Percentiles rank a stretch among this genome's conserved stretches.
phyloP scores from a whole-genome alignment of 352 stramenopile genomes.

The Pythium phragmitis region DNA sequence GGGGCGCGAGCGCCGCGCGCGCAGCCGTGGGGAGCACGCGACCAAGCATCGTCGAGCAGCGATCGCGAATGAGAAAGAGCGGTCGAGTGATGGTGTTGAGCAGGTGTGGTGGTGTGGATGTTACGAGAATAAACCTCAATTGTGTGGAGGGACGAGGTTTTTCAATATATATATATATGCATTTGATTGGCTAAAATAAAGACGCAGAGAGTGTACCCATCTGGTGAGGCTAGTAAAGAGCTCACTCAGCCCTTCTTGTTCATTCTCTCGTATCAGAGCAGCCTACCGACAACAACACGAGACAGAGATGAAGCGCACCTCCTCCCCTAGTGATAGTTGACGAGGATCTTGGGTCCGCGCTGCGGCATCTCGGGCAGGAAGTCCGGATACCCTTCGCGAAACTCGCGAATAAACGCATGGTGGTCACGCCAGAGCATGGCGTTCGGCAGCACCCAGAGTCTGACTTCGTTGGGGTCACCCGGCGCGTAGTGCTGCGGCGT shows the following conservation, averaged over 20 bases:
- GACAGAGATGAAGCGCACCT: too few species aligned
- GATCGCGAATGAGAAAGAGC: background rate
- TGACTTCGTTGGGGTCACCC: conserved; percentile 1
- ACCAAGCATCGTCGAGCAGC: conserved; percentile 23
- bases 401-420: conserved; percentile 8
- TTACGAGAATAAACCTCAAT: conserved; percentile 22
- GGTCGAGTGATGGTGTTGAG: background rate
- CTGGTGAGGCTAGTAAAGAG: background rate
- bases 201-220: background rate
- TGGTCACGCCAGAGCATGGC: conserved; percentile 7
- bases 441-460: conserved; percentile 7
- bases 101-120: conserved; percentile 7
- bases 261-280: too few species aligned
- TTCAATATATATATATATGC: background rate
- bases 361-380: background rate
- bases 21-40: conserved; percentile 29
- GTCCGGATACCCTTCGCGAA: background rate
- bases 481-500: conserved; percentile 1
- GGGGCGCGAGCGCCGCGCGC: conserved; percentile 29
- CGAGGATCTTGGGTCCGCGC: conserved; percentile 1
- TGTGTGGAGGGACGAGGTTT: background rate
- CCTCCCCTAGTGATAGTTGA: background rate
- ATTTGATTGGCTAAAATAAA: background rate
- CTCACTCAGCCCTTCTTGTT: too few species aligned
- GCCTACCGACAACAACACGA: too few species aligned